Conservation (phyloP, 2,329 filamentous ascomycete species). For the Exophiala sp. region DNA sequence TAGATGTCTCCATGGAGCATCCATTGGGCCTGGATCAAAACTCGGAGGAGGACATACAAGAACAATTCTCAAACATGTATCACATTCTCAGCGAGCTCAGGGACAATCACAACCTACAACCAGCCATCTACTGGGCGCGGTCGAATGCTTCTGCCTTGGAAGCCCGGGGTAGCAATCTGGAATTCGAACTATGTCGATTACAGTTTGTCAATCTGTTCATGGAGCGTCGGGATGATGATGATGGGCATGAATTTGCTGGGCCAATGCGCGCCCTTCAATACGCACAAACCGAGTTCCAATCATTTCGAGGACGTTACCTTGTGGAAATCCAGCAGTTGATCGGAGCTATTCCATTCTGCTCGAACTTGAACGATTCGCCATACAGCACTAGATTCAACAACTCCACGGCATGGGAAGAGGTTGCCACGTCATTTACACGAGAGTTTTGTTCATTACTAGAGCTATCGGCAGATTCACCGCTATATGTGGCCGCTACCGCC, state of each 20-base stretch:
- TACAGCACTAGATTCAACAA: constrained; percentile 78
- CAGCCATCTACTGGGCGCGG: constrained; percentile 84
- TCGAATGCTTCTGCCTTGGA: constrained; percentile 69
- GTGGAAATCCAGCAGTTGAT: constrained; percentile 77
- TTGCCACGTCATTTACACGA: constrained; percentile 80
- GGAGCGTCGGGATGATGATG: constrained; percentile 54
- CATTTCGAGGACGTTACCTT: constrained; percentile 71
- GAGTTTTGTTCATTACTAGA: constrained; percentile 93
- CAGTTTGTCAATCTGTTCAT: constrained; percentile 88
- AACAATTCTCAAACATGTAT: constrained; percentile 87
- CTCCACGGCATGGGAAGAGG: constrained; percentile 72
- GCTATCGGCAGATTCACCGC: constrained; percentile 83
- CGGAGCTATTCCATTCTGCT: constrained; percentile 73
- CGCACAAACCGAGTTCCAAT: constrained; percentile 67
- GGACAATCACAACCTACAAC: constrained; percentile 65
- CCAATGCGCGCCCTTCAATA: constrained; percentile 68
- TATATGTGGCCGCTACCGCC: constrained; percentile 89
- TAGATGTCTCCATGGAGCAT: constrained; percentile 29
- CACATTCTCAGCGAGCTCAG: constrained; percentile 76
- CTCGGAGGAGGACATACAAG: constrained; percentile 52
- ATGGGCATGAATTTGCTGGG: constrained; percentile 37
- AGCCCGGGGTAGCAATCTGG: constrained; percentile 80
- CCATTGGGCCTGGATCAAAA: constrained; percentile 25
- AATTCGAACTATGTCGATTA: constrained; percentile 88
- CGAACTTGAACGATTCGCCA: constrained; percentile 72